A percentile compares a stretch with the other conserved stretches of the same genome.
These are phyloP conservation scores for Metarhizium rileyi DNA, from an alignment of 2,329 filamentous ascomycete species.

Conservation along the genomic window DNA sequence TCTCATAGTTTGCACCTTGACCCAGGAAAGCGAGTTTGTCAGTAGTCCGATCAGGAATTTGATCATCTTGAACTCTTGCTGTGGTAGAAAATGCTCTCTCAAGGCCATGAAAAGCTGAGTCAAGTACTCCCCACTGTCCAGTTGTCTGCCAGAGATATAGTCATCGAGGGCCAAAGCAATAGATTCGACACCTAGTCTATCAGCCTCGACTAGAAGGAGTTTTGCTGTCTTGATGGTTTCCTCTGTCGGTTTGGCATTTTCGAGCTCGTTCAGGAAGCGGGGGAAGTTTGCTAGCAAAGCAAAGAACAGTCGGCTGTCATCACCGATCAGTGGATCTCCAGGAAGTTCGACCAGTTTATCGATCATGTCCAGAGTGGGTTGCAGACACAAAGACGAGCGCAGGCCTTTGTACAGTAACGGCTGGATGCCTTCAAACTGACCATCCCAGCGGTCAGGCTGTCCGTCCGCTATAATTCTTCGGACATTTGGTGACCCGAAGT, in stretches of 20 bases:
- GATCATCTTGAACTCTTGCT: constrained; percentile 72
- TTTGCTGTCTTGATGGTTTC: constrained; percentile 54
- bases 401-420: constrained; percentile 84
- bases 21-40: constrained; percentile 80
- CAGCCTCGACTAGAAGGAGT: constrained; percentile 61
- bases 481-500: constrained; percentile 62
- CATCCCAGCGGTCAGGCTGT: constrained; percentile 81
- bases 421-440: constrained; percentile 77
- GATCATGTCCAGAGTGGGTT: constrained; percentile 66
- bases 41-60: constrained; percentile 86
- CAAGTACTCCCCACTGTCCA: constrained; percentile 66
- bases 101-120: constrained; percentile 64
- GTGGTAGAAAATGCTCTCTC: constrained; percentile 68
- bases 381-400: constrained; percentile 73
- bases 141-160: constrained; percentile 59
- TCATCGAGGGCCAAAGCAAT: constrained; percentile 61
- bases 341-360: constrained; percentile 72
- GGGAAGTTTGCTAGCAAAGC: constrained; percentile 87
- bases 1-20: constrained; percentile 88
- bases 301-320: constrained; percentile 74
- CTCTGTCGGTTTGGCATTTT: constrained; percentile 48
- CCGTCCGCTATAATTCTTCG: constrained; percentile 65
- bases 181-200: constrained; percentile 56
- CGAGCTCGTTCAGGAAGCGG: constrained; percentile 70
- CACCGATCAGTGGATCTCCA: constrained; percentile 70